phyloP scores from a whole-genome alignment of 2,329 filamentous ascomycete genomes.

The Hypoxylon sp. region DNA sequence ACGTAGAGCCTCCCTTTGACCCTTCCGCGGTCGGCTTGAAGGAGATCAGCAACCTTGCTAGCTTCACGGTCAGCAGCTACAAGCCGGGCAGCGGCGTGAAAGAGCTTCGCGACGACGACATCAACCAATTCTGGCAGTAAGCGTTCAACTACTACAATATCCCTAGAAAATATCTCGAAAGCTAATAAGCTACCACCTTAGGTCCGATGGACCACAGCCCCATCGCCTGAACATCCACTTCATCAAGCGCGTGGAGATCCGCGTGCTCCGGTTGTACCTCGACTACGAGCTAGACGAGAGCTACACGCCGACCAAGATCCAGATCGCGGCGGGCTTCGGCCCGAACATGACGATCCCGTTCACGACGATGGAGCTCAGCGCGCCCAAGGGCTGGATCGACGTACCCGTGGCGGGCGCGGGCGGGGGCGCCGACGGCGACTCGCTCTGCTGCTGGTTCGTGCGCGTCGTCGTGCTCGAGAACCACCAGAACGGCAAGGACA shows the following conservation, averaged over 20 bases:
- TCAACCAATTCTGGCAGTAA: conserved; percentile 82
- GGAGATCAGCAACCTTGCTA: conserved; percentile 86
- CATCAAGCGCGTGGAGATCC: conserved; percentile 83
- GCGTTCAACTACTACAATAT: conserved; percentile 45
- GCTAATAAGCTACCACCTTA: conserved; percentile 47
- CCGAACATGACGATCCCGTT: conserved; percentile 94
- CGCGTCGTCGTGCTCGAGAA: conserved; percentile 95
- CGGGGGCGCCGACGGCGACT: conserved; percentile 74
- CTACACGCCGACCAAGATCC: conserved; percentile 94
- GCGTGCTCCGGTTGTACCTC: conserved; percentile 83
- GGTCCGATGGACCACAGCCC: conserved; percentile 85
- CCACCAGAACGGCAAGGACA: conserved; percentile 99
- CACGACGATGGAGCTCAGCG: conserved; percentile 79
- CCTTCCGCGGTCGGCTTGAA: conserved; percentile 72
- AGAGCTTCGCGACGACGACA: conserved; percentile 79
- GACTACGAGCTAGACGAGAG: conserved; percentile 95
- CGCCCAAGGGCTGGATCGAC: conserved; percentile 90
- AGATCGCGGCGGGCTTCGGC: conserved; percentile 88
- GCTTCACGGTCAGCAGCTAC: conserved; percentile 83
- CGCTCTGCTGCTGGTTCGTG: conserved; percentile 87
- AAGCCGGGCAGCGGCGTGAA: conserved; percentile 85
- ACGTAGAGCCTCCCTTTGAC: conserved; percentile 60
- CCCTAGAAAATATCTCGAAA: conserved; percentile 8
- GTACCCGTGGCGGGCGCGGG: conserved; percentile 71
- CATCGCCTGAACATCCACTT: conserved; percentile 88